phyloP scores from a whole-genome alignment of 1,284 basidiomycete genomes.

The Puccinia triticina region DNA sequence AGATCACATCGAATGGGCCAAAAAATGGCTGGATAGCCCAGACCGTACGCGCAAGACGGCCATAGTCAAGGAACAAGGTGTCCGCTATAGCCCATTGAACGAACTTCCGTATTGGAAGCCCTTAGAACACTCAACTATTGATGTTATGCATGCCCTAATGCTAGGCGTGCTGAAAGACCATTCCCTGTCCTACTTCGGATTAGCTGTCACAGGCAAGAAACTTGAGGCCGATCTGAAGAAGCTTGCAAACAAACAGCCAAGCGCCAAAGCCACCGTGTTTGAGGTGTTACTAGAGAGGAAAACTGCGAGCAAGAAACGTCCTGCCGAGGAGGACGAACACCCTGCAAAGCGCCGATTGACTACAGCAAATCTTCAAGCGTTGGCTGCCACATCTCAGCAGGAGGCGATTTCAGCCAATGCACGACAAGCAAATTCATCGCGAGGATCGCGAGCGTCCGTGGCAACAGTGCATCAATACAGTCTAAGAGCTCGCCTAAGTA shows the following conservation, averaged over 20 bases:
- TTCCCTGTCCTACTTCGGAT: background rate
- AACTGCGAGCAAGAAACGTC: background rate
- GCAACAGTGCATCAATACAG: background rate
- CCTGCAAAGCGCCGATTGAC: slow-evolving; percentile 9
- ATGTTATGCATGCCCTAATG: slow-evolving; percentile 23
- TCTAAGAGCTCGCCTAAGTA: background rate
- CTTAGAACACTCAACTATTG: background rate
- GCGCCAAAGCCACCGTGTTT: background rate
- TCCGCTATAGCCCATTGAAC: slow-evolving; percentile 21
- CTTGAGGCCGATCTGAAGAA: background rate
- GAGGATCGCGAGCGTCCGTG: background rate
- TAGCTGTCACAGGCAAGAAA: slow-evolving; percentile 6
- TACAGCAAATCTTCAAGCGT: background rate
- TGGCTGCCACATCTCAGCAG: background rate
- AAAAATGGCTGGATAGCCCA: background rate
- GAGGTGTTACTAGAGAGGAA: background rate
- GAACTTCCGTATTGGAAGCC: slow-evolving; percentile 37
- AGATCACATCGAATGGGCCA: background rate
- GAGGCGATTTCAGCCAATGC: background rate
- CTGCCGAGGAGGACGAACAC: background rate
- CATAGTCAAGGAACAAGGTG: slow-evolving; percentile 5
- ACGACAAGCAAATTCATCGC: background rate
- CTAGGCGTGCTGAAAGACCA: slow-evolving; percentile 34
- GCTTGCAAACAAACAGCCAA: background rate
- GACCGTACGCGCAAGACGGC: background rate